Conservation (phyloP, 805 yeast genomes). For the Lachancea quebecensis region DNA sequence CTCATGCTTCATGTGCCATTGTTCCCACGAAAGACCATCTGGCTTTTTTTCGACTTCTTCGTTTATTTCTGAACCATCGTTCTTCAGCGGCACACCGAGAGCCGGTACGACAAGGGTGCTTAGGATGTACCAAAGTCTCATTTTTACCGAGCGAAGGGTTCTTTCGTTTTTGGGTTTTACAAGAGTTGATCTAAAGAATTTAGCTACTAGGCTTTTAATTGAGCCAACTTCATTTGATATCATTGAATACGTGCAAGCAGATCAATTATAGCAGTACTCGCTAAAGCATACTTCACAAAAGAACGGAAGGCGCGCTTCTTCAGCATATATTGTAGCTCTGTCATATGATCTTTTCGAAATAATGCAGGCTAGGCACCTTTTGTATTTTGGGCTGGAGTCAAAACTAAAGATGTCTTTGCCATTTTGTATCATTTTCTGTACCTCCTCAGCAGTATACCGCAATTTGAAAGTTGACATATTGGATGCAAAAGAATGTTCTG, state of each 20-base stretch:
- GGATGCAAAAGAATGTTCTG: conserved; percentile 36
- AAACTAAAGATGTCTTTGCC: conserved; percentile 47
- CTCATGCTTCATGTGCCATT: conserved; percentile 88
- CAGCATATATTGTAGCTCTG: conserved; percentile 10
- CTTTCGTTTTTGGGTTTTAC: too few relatives aligned
- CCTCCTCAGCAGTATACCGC: conserved; percentile 41
- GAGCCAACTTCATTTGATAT: neutral
- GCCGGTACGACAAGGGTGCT: conserved; percentile 6
- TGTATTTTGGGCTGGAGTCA: conserved; percentile 34
- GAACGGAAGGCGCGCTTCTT: conserved; percentile 19
- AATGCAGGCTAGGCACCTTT: conserved; percentile 52
- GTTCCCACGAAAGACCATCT: conserved; percentile 59
- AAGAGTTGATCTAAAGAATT: neutral
- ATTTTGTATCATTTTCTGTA: conserved; percentile 40
- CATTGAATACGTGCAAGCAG: neutral
- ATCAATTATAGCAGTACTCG: conserved; percentile 36
- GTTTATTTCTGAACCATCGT: conserved; percentile 21
- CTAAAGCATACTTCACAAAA: conserved; percentile 35
- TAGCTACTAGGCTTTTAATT: neutral
- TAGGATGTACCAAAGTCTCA: neutral
- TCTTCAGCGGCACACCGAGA: conserved; percentile 5
- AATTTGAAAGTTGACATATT: conserved; percentile 56
- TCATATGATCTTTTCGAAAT: conserved; percentile 47
- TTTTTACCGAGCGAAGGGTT: too few relatives aligned
- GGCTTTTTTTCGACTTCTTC: conserved; percentile 40